These are phyloP conservation scores for Boletus sp. DNA, from an alignment of 768 basidiomycete species.

Conservation along the genomic window DNA sequence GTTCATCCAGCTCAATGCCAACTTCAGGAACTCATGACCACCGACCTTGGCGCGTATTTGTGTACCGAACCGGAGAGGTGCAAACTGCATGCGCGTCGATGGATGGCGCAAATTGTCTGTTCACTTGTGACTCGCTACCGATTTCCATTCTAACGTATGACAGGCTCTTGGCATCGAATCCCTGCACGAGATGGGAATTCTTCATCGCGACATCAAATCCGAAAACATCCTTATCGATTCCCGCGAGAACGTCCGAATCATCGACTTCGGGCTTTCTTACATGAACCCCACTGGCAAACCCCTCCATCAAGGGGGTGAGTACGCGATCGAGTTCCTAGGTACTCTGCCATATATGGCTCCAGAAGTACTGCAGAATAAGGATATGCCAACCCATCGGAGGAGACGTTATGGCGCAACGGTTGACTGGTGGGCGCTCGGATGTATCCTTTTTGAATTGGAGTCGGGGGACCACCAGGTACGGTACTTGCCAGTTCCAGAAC, in stretches of 20 bases:
- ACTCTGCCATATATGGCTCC: slow-evolving; percentile 42
- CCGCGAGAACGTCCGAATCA: slow-evolving; percentile 39
- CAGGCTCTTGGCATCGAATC: slow-evolving; percentile 41
- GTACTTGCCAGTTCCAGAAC: neutral
- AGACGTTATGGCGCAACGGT: slow-evolving; percentile 32
- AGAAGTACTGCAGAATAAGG: slow-evolving; percentile 35
- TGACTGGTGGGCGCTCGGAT: slow-evolving; percentile 45
- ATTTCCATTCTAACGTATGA: neutral
- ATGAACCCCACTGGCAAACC: slow-evolving; percentile 6
- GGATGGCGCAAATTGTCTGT: slow-evolving; percentile 42
- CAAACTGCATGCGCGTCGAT: slow-evolving; percentile 32
- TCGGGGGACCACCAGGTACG: slow-evolving; percentile 26
- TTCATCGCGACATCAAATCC: slow-evolving; percentile 69
- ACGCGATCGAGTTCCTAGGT: slow-evolving; percentile 31
- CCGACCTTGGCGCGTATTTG: slow-evolving; percentile 36
- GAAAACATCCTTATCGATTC: slow-evolving; percentile 64
- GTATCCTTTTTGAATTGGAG: slow-evolving; percentile 40
- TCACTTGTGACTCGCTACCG: neutral
- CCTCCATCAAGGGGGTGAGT: slow-evolving; percentile 14
- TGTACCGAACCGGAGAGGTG: slow-evolving; percentile 19
- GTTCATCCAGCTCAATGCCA: neutral
- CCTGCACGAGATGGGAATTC: slow-evolving; percentile 59
- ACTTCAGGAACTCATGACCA: slow-evolving; percentile 40
- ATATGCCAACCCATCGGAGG: neutral
- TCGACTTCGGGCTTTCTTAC: slow-evolving; percentile 42